phyloP scores from a whole-genome alignment of 2,329 filamentous ascomycete genomes.

The Diaporthe australafricana region DNA sequence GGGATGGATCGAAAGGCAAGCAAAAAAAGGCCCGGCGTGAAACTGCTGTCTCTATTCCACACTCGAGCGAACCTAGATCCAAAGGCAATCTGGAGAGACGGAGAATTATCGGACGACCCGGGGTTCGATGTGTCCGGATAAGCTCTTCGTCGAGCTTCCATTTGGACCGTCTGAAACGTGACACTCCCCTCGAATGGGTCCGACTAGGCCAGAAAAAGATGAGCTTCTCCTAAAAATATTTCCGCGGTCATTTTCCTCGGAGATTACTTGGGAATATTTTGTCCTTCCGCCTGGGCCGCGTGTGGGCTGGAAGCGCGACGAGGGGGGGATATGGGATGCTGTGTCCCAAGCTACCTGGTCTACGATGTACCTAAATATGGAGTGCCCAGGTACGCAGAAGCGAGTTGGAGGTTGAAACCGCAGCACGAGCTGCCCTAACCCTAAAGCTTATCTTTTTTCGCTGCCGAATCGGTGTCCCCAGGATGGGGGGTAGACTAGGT shows the following conservation, averaged over 20 bases:
- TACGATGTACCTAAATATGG: too few relatives aligned
- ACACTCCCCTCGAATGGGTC: background rate
- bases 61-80: conserved; percentile 3
- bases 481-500: background rate
- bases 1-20: background rate
- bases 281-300: background rate
- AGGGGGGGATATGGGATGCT: background rate
- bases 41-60: conserved; percentile 12
- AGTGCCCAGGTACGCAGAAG: too few relatives aligned
- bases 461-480: background rate
- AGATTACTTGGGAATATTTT: conserved; percentile 10
- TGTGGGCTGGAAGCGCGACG: background rate
- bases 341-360: background rate
- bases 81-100: conserved; percentile 23
- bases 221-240: conserved; percentile 12
- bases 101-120: conserved; percentile 19
- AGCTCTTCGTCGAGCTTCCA: background rate
- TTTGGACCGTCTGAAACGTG: conserved; percentile 18
- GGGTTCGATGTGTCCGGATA: conserved; percentile 7
- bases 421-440: background rate
- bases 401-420: too few relatives aligned
- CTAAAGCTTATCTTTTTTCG: background rate
- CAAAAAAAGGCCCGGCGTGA: conserved; percentile 4
- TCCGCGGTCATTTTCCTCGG: conserved; percentile 4
- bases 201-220: background rate